Base-by-base conservation (phyloP, 176 grass and related monocot genomes). In the Tillandsia leiboldiana region DNA sequence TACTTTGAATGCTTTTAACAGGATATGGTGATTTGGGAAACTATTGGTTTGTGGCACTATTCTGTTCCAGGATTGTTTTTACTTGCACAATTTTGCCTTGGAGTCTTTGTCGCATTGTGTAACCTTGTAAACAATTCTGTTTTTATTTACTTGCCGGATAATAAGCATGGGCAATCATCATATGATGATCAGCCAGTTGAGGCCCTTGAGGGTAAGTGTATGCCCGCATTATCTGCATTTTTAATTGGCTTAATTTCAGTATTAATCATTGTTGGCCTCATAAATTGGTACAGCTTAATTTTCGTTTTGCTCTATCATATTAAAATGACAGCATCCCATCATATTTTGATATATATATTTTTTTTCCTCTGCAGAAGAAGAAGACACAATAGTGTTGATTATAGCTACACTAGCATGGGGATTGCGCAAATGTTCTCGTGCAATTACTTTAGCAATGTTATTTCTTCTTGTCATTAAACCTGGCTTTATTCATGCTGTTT, bases 11-110 rank as follows among this genome's bases (percentile, higher is more conserved):
- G 11, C 77, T 78, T 68, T 51, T 75, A 87, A 66, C 81, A 96
- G 93, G 93, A 96, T 86, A 96, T 92, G 86, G 73, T 89, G 81
- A 82, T 96, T 73, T 96, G 93, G 92, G 93, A 96, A 76, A 96
- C 93, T 71, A 87, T 96, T 84, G 93, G 93, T 29, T 73, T 96
- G 51, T 96, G 93, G 93, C 93, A 96, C 73, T 96, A 96, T 81
- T 86, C 93, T 70, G 88, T 96, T 78, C 93, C 93, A 65, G 93
- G 88, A 62, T 85, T 96, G 72, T 96, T 92, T 88, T 75, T 96
- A 75, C 86, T 96, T 65, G 88, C 93, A 70, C 93, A 96, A 72
- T 96, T 87, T 82, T 91, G 88, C 73, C 92, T 96, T 71, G 92
- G 92, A 74, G 88, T 91, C 20, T 91, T 96, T 85, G 88, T 96